A percentile compares a stretch with the other conserved stretches of the same genome.
Evolutionary conservation across 495 filamentous ascomycete species (phyloP).

Genomic region (Cudoniella acicularis): DNA sequence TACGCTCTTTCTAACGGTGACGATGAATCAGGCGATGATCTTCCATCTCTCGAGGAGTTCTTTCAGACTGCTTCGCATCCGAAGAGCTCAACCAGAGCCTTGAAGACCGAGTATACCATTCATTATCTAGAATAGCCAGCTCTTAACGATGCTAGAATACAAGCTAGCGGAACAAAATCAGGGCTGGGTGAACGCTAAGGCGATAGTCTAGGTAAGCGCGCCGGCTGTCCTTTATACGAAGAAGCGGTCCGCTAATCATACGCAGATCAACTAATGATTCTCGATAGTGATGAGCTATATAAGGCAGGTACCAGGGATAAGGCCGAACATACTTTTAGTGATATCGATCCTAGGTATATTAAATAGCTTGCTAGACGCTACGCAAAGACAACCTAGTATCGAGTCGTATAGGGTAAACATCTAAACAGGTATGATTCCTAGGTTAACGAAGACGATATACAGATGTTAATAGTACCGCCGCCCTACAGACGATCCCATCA

Average conservation of each 20-base stretch:
- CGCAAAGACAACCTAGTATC: not conserved
- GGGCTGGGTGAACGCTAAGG: slow-evolving; percentile 2
- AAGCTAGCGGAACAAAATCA: slow-evolving; percentile 4
- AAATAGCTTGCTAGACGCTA: not conserved
- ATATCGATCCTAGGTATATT: not conserved
- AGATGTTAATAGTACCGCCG: not conserved
- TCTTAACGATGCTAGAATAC: slow-evolving; percentile 15
- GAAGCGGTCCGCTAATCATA: slow-evolving; percentile 9
- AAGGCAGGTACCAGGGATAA: too few relatives aligned
- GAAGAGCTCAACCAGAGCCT: slow-evolving; percentile 15
- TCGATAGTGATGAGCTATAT: slow-evolving; percentile 11
- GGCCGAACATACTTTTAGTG: not conserved
- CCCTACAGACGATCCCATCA: not conserved
- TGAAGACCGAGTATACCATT: slow-evolving; percentile 12
- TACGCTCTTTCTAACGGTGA: slow-evolving; percentile 14
- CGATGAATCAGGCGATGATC: slow-evolving; percentile 17
- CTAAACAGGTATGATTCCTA: not conserved
- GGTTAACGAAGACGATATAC: not conserved
- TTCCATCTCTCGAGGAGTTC: slow-evolving; percentile 20
- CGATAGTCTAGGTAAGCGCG: slow-evolving; percentile 1
- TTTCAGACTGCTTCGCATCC: slow-evolving; percentile 4
- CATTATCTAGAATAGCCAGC: slow-evolving; percentile 20
- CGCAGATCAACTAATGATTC: slow-evolving; percentile 4
- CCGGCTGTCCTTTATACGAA: slow-evolving; percentile 3
- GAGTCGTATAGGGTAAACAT: not conserved